Evolutionary conservation across 148 eudicot species (phyloP).

Genomic region (Pharnaceum exiguum): DNA sequence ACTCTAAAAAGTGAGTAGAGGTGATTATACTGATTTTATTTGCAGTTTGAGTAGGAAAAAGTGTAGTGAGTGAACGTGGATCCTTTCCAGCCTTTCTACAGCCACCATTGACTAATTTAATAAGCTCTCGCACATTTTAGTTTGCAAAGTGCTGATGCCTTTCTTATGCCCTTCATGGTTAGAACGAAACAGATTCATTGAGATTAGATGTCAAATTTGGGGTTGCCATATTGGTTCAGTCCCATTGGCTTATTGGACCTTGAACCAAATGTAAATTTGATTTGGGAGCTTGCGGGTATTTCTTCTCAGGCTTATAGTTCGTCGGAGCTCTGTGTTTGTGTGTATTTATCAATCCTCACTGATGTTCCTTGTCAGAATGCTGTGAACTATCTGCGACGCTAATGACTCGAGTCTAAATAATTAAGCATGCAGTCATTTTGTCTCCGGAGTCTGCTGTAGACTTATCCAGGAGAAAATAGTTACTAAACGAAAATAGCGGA

Average conservation of each 20-base stretch:
- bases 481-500: too few species aligned
- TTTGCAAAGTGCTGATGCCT: background rate
- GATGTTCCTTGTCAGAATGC: too few species aligned
- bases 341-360: too few species aligned
- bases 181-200: background rate
- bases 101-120: constrained; percentile 3
- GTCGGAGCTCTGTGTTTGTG: background rate
- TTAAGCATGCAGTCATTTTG: too few species aligned
- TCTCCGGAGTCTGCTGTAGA: too few species aligned
- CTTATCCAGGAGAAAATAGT: too few species aligned
- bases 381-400: too few species aligned
- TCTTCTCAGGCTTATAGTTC: background rate
- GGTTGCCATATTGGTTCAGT: background rate
- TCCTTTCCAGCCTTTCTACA: constrained; percentile 3
- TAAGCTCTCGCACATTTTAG: background rate
- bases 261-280: background rate
- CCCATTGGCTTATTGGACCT: background rate
- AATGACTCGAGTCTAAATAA: too few species aligned
- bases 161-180: background rate
- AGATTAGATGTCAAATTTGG: background rate
- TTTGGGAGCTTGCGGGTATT: background rate
- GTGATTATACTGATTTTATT: background rate
- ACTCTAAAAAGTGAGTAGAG: background rate
- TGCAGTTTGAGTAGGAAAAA: background rate
- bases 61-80: background rate